Evolutionary conservation across 345 rosid species (phyloP).

Genomic region (Anacardium occidentale): DNA sequence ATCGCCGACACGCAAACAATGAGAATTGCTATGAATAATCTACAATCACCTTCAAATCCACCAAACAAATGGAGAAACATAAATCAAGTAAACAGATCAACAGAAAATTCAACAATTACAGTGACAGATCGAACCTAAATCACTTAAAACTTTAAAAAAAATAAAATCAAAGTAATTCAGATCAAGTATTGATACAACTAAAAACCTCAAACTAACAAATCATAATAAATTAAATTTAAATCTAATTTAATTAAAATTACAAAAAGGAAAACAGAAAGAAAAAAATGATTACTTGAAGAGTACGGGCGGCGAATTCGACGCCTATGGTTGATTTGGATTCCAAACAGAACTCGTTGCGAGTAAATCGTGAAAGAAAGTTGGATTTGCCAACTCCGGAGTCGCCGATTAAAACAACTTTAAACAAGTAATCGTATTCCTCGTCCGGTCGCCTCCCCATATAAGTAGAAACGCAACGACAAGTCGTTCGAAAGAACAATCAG

Average conservation of each 20-base stretch:
- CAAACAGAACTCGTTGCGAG: conserved; percentile 93
- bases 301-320: conserved; percentile 95
- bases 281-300: conserved; percentile 65
- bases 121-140: not conserved
- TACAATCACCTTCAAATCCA: not conserved
- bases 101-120: too few species aligned
- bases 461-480: not conserved
- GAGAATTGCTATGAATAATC: not conserved
- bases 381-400: conserved; percentile 96
- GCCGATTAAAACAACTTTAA: conserved; percentile 88
- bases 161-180: not conserved
- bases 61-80: not conserved
- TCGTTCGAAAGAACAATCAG: not conserved
- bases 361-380: conserved; percentile 90
- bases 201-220: too few species aligned
- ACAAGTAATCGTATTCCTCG: conserved; percentile 92
- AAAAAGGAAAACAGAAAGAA: not conserved
- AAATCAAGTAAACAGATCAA: not conserved
- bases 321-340: conserved; percentile 97
- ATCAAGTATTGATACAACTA: not conserved
- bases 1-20: too few species aligned
- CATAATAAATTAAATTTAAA: not conserved
- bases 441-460: conserved; percentile 85
- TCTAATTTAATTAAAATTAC: not conserved
- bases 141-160: too few species aligned